A percentile compares a stretch with the other conserved stretches of the same genome.
Conservation (phyloP, 192 early-diverging fungal genomes). For the Oehlia diaphana region DNA sequence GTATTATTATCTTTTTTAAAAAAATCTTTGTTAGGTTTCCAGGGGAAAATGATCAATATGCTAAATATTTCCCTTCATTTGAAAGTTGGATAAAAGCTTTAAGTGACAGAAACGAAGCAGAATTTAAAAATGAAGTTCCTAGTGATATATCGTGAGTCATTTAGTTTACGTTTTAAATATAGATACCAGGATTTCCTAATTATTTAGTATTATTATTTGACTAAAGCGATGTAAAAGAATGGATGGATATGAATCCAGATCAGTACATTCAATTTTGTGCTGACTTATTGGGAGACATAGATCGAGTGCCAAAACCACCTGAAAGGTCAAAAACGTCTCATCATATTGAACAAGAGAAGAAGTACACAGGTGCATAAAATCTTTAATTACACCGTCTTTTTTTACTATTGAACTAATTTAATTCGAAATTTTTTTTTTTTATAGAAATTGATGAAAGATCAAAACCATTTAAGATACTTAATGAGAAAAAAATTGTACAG, state of each 20-base stretch:
- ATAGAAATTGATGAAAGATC: not conserved
- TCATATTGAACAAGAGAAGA: not conserved
- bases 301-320: not conserved
- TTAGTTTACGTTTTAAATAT: not conserved
- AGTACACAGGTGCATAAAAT: not conserved
- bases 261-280: slow-evolving; percentile 6
- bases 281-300: not conserved
- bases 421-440: not conserved
- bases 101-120: not conserved
- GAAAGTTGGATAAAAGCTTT: slow-evolving; percentile 22
- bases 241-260: slow-evolving; percentile 10
- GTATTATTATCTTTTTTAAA: not conserved
- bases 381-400: not conserved
- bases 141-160: not conserved
- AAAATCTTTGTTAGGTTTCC: slow-evolving; percentile 1
- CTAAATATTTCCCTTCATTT: slow-evolving; percentile 10
- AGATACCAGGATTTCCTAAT: not conserved
- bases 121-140: slow-evolving; percentile 1
- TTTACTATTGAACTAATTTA: not conserved
- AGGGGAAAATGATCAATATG: slow-evolving; percentile 12
- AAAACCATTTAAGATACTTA: not conserved
- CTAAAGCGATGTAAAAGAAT: slow-evolving; percentile 13
- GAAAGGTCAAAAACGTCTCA: not conserved
- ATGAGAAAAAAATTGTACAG: not conserved
- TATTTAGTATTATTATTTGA: not conserved